Base-by-base conservation (phyloP, 371 early-diverging fungal genomes). In the Catenaria anguillulae region DNA sequence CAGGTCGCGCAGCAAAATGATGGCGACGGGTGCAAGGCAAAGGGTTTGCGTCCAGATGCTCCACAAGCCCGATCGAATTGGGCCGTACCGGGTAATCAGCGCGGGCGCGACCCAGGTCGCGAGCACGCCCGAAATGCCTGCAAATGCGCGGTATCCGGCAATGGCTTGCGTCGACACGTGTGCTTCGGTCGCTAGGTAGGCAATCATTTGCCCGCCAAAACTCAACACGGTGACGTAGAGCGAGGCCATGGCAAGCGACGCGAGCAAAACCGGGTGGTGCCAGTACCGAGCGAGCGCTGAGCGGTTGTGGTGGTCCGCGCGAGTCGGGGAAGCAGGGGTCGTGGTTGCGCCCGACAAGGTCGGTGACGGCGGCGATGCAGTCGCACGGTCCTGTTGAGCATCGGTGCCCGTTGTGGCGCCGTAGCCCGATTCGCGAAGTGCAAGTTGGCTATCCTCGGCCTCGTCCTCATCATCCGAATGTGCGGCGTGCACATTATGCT, bases 151-250 rank as follows among this genome's bases (percentile, higher is more conserved):
- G 60, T 65, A 65, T 24, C 36, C 62, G 34, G 75, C 69, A 4
- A 75, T 55, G 6, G 65, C 37, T 12, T 62, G 26, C 6, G n/a
- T 36, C 24, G 33, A 0, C 15, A 29, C 17, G 58, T 58, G 24
- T 26, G 10, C 17, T 23, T 58, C 42, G 26, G 62, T 17, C 29
- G 67, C 61, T 17, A 75, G 63, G 56, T 68, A 75, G 21, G 71
- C 52, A 37, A 70, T 67, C 68, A 71, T 70, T 2, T 65, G 64
- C 0, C 60, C 46, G 43, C 64, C 65, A 54, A 73, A 71, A 12
- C 69, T 55, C 35, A 75, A 64, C n/a, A 68, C 68, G 36, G 73
- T 70, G 33, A 75, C 45, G 63, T 75, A 75, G 34, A 69, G 65
- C 46, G 61, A 63, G 4, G 67, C 59, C 40, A 74, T 50, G 29